Conservation (phyloP, 2,329 filamentous ascomycete species). For the Westerdykella ornata region DNA sequence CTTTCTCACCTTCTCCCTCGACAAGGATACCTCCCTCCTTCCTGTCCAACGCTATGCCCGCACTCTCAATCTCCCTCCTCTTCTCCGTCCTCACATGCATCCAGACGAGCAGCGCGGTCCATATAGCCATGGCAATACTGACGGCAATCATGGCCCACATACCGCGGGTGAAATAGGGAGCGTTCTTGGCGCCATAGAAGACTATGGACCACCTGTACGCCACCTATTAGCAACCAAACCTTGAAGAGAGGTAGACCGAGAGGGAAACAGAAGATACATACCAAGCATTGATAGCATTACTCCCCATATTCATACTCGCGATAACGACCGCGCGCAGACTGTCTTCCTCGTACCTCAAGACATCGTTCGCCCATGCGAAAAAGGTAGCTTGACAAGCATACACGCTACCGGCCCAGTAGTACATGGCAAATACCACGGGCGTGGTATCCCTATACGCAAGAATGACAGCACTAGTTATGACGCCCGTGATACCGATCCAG, state of each 20-base stretch:
- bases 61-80: conserved; percentile 14
- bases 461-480: conserved; percentile 57
- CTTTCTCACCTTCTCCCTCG: too few relatives aligned
- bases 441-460: conserved; percentile 49
- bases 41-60: too few relatives aligned
- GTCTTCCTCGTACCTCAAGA: conserved; percentile 57
- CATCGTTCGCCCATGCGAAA: conserved; percentile 70
- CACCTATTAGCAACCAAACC: not conserved
- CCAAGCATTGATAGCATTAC: conserved; percentile 64
- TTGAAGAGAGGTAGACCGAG: not conserved
- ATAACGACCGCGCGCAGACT: conserved; percentile 60
- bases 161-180: conserved; percentile 61
- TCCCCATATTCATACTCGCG: conserved; percentile 65
- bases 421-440: conserved; percentile 55
- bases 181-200: conserved; percentile 61
- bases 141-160: conserved; percentile 68
- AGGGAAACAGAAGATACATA: not conserved
- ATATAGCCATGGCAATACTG: conserved; percentile 53
- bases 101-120: conserved; percentile 52
- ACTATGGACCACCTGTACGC: conserved; percentile 53
- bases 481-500: conserved; percentile 59
- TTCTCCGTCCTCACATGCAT: conserved; percentile 39
- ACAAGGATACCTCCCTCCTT: too few relatives aligned
- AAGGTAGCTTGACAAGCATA: conserved; percentile 70
- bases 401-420: conserved; percentile 63